These are phyloP conservation scores for Amphicarpaea edgeworthii DNA, from an alignment of 306 rosid genomes.

Conservation along the genomic window DNA sequence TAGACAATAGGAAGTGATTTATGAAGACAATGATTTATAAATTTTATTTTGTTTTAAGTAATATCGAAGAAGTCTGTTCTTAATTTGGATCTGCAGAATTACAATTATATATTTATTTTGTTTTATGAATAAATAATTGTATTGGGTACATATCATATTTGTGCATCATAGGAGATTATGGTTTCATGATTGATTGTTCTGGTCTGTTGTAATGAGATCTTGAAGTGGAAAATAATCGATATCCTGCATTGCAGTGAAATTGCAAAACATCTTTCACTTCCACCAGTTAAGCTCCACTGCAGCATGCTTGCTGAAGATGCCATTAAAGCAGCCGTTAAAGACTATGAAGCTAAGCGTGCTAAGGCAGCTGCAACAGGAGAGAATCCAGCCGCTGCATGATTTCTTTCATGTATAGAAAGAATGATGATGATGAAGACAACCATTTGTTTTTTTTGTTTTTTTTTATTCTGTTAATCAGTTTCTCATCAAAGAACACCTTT, in stretches of 20 bases:
- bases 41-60: neutral
- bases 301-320: constrained; percentile 99
- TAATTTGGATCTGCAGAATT: neutral
- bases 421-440: constrained; percentile 43
- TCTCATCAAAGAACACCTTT: constrained; percentile 7
- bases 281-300: constrained; percentile 96
- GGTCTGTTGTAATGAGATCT: constrained; percentile 4
- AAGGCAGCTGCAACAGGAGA: constrained; percentile 46
- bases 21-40: neutral
- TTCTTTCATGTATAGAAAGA: neutral
- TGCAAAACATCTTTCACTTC: constrained; percentile 91
- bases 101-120: neutral
- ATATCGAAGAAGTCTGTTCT: neutral
- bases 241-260: constrained; percentile 81
- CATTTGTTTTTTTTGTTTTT: neutral
- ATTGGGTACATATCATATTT: neutral
- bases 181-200: constrained; percentile 22
- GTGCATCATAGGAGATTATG: neutral
- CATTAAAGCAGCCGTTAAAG: constrained; percentile 94
- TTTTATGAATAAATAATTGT: too few species aligned
- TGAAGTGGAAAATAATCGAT: constrained; percentile 11
- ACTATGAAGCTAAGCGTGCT: constrained; percentile 68
- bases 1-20: neutral
- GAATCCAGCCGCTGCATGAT: constrained; percentile 56
- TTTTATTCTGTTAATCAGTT: neutral